Evolutionary conservation across 768 basidiomycete species (phyloP).

Genomic region (Lactarius akahatsu): DNA sequence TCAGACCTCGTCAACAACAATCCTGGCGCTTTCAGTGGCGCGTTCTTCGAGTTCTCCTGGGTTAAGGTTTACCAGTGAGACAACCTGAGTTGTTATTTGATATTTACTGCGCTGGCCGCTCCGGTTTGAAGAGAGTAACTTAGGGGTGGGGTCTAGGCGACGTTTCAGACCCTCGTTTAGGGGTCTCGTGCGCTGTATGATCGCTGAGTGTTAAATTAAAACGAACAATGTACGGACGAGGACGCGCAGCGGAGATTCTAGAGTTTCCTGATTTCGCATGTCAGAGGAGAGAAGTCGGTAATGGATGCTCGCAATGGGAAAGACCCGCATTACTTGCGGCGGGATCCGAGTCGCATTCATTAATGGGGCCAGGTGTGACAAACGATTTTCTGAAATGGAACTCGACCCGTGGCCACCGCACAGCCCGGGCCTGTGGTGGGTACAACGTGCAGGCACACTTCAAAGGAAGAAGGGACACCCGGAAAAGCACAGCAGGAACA

Average conservation of each 20-base stretch:
- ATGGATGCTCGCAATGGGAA: neutral
- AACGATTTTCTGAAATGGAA: conserved; percentile 3
- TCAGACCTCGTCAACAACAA: conserved; percentile 24
- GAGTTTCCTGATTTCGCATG: conserved; percentile 8
- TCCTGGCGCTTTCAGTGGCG: conserved; percentile 18
- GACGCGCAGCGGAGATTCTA: neutral
- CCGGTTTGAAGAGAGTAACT: no score
- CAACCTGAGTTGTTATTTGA: neutral
- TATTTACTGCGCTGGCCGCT: conserved; percentile 1
- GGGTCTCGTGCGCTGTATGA: conserved; percentile 1
- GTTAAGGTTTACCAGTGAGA: conserved; percentile 24
- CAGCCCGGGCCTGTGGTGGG: neutral
- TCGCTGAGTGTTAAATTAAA: conserved; percentile 14
- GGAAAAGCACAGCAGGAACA: neutral
- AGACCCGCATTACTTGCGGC: conserved; percentile 1
- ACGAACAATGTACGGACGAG: neutral
- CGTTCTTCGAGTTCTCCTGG: conserved; percentile 27
- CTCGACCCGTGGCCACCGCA: conserved; percentile 6
- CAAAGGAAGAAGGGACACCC: neutral
- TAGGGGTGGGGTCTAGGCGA: neutral
- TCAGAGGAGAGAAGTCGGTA: neutral
- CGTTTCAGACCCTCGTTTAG: neutral
- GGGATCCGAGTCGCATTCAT: conserved; percentile 11
- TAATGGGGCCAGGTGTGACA: neutral
- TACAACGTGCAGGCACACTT: neutral